phyloP scores from a whole-genome alignment of 139 green algal genomes.

The Coelastrella sp. region DNA sequence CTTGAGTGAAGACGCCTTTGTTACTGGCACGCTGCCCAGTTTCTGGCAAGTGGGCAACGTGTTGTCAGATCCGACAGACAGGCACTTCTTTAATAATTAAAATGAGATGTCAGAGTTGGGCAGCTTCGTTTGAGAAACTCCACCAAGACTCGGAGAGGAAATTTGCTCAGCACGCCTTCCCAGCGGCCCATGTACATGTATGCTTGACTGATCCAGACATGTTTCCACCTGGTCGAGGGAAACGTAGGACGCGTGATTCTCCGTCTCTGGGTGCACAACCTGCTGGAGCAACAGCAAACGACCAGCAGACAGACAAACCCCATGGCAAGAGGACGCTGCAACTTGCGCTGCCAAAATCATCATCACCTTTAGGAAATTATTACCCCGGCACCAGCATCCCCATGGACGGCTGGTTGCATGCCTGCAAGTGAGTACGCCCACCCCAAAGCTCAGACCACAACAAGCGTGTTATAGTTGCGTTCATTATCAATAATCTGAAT shows the following conservation, averaged over 20 bases:
- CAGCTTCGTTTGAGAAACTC: too few relatives aligned
- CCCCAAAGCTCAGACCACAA: background rate
- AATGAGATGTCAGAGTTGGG: too few relatives aligned
- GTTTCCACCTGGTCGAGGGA: background rate
- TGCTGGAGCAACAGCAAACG: background rate
- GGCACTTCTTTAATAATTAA: too few relatives aligned
- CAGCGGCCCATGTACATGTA: background rate
- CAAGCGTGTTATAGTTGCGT: background rate
- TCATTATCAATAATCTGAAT: background rate
- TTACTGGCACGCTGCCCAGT: slow-evolving; percentile 5
- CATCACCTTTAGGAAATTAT: background rate
- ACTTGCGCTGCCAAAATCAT: background rate
- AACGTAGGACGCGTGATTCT: background rate
- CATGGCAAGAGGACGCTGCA: background rate
- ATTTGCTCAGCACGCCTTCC: background rate
- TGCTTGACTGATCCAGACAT: background rate
- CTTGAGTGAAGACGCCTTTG: too few relatives aligned
- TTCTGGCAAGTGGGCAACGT: background rate
- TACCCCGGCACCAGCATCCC: slow-evolving; percentile 18
- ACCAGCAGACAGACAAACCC: background rate
- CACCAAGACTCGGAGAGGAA: too few relatives aligned
- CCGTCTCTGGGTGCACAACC: background rate
- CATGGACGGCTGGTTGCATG: slow-evolving; percentile 24
- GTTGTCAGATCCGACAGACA: too few relatives aligned
- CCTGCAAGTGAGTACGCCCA: slow-evolving; percentile 15